Percentiles rank a stretch among this genome's conserved stretches.
Conservation (phyloP, 345 rosid genomes). For the Linum tenue region DNA sequence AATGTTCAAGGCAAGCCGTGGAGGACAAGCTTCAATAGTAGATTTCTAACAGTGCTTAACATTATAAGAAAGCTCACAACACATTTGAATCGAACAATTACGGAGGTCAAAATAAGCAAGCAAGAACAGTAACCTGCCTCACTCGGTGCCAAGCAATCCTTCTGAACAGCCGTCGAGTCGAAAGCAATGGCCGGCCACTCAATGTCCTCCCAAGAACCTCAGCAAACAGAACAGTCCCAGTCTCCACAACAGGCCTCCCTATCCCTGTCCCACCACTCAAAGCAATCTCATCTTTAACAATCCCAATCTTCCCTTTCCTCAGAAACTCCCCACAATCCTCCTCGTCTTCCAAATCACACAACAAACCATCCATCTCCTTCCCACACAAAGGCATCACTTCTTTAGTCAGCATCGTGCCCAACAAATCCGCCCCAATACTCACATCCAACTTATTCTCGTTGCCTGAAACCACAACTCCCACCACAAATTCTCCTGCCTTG, state of each 20-base stretch:
- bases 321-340: conserved; percentile 43
- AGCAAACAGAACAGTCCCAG: conserved; percentile 73
- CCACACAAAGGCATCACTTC: conserved; percentile 77
- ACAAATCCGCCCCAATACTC: conserved; percentile 70
- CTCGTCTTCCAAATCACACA: conserved; percentile 45
- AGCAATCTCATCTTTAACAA: conserved; percentile 57
- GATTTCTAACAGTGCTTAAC: too few relatives aligned
- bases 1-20: too few relatives aligned
- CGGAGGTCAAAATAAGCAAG: conserved; percentile 12
- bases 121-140: conserved; percentile 93
- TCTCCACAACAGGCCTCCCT: conserved; percentile 75
- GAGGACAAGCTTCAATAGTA: too few relatives aligned
- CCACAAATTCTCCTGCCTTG: conserved; percentile 68
- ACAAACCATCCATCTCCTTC: conserved; percentile 58
- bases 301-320: conserved; percentile 73
- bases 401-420: conserved; percentile 93
- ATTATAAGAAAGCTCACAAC: conserved; percentile 1
- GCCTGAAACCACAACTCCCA: conserved; percentile 96
- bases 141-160: conserved; percentile 84
- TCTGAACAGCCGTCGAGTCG: conserved; percentile 57
- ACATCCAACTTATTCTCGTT: conserved; percentile 89
- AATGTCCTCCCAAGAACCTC: conserved; percentile 90
- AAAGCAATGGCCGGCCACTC: conserved; percentile 84
- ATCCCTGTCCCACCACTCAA: conserved; percentile 28
- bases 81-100: background rate